Evolutionary conservation across 2,329 filamentous ascomycete species (phyloP).

Genomic region (Pestalotiopsis sp.): DNA sequence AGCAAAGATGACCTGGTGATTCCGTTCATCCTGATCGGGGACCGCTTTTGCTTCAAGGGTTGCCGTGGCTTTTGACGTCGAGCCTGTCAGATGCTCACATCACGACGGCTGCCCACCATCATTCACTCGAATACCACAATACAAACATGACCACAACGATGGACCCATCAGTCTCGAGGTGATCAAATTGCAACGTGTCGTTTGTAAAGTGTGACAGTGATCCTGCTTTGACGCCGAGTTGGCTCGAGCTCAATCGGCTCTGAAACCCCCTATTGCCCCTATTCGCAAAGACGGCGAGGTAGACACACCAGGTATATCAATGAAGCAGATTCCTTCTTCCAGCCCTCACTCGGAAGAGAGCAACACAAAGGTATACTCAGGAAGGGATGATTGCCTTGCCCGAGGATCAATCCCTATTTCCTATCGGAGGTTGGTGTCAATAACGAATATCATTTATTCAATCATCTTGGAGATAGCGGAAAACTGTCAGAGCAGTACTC

Average conservation of each 20-base stretch:
- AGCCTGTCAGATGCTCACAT: background rate
- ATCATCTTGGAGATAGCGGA: background rate
- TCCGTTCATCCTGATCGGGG: background rate
- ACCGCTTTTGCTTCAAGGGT: no score
- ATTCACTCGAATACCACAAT: no score
- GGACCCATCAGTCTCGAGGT: background rate
- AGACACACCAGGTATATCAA: no score
- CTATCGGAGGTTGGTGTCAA: background rate
- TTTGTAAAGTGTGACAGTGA: background rate
- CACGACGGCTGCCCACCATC: background rate
- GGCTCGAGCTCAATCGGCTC: background rate
- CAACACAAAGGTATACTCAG: background rate
- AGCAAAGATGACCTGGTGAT: background rate
- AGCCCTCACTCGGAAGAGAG: no score
- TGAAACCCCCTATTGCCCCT: background rate
- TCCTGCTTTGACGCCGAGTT: background rate
- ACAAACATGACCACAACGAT: no score
- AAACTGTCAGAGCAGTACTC: background rate
- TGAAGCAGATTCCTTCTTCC: no score
- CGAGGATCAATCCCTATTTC: background rate
- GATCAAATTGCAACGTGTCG: background rate
- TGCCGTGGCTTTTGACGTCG: no score
- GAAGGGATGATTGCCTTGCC: no score
- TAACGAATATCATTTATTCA: background rate
- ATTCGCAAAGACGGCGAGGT: background rate